These are phyloP conservation scores for Gossypioides kirkii DNA, from an alignment of 345 rosid genomes.

Conservation along the genomic window DNA sequence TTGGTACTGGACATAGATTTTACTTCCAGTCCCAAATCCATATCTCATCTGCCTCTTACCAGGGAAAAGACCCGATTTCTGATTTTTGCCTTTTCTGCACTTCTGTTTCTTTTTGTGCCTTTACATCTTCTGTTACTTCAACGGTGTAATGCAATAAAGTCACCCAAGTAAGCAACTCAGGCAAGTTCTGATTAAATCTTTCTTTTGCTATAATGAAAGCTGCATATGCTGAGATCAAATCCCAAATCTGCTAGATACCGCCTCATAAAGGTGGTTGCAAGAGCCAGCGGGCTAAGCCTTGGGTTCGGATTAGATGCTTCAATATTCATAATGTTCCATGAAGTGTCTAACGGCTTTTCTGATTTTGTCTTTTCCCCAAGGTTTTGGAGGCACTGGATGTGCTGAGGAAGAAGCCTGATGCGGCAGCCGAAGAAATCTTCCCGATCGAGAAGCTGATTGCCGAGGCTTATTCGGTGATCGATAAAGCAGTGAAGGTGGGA, in stretches of 20 bases:
- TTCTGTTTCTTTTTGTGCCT: no score
- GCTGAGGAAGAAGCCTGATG: slow-evolving; percentile 77
- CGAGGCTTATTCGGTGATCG: slow-evolving; percentile 81
- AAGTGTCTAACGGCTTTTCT: not conserved
- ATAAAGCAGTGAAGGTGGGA: slow-evolving; percentile 76
- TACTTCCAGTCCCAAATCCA: no score
- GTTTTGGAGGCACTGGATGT: slow-evolving; percentile 71
- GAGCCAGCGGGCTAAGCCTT: not conserved
- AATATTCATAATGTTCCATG: not conserved
- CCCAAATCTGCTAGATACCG: not conserved
- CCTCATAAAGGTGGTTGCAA: not conserved
- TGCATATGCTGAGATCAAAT: not conserved
- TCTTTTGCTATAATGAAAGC: not conserved
- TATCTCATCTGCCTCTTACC: no score
- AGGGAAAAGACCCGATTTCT: no score
- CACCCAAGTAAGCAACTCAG: not conserved
- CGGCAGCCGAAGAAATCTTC: slow-evolving; percentile 66
- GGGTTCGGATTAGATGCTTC: not conserved
- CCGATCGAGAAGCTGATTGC: slow-evolving; percentile 73
- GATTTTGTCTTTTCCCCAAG: slow-evolving; percentile 30
- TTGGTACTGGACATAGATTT: no score
- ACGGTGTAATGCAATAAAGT: not conserved
- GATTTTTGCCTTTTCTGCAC: no score
- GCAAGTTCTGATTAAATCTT: not conserved
- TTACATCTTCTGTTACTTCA: no score